Conservation (phyloP, 768 basidiomycete species). For the Trametes elegans region DNA sequence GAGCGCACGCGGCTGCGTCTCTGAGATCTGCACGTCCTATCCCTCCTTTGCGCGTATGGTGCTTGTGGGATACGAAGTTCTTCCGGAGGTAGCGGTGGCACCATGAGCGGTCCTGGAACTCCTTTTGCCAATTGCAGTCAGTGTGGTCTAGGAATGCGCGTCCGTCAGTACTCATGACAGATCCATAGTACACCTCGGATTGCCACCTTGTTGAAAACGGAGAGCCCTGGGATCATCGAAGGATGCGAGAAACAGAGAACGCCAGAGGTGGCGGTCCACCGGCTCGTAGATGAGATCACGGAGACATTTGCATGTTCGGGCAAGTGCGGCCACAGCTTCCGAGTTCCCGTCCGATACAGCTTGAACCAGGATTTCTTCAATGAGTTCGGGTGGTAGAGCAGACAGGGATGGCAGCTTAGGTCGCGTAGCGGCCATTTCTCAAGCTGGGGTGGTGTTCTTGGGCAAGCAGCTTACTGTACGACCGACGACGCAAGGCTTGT, state of each 20-base stretch:
- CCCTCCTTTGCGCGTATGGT: not conserved
- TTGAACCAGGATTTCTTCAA: constrained; percentile 34
- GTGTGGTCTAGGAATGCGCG: not conserved
- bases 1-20: not conserved
- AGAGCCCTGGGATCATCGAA: constrained; percentile 35
- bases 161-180: not conserved
- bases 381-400: constrained; percentile 32
- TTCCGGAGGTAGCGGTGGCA: not conserved
- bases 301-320: constrained; percentile 33
- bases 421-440: not conserved
- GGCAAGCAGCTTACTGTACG: not conserved
- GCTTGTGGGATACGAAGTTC: not conserved
- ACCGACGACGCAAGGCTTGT: not conserved
- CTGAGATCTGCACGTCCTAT: not conserved
- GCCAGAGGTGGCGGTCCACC: constrained; percentile 36
- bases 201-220: not conserved
- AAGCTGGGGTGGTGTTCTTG: not conserved
- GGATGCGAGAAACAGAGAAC: constrained; percentile 32
- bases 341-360: constrained; percentile 22
- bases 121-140: not conserved
- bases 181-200: not conserved
- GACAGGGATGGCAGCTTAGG: not conserved
- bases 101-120: constrained; percentile 1
- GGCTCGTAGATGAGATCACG: constrained; percentile 32
- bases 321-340: constrained; percentile 27